A percentile compares a stretch with the other conserved stretches of the same genome.
Conservation (phyloP, 768 basidiomycete genomes). For the Tubosaeta sp. region DNA sequence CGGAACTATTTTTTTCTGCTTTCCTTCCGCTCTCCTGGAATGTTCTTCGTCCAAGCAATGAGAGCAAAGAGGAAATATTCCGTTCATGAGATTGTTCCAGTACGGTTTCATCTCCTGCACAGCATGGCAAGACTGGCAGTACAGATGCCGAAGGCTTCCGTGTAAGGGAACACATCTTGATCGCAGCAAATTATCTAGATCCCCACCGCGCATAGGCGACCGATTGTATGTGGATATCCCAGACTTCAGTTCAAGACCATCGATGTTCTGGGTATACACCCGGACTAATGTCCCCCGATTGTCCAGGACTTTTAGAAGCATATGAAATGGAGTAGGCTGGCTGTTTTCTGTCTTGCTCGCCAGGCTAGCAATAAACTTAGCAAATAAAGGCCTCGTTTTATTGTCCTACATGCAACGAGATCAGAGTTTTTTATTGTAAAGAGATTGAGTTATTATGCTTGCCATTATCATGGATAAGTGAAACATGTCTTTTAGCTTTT, state of each 20-base stretch:
- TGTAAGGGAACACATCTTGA: conserved; percentile 7
- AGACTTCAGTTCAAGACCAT: conserved; percentile 8
- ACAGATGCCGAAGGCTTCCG: conserved; percentile 4
- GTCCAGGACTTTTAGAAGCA: conserved; percentile 7
- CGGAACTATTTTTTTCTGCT: neutral
- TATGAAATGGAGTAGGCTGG: conserved; percentile 8
- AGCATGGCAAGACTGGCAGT: conserved; percentile 5
- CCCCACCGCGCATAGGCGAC: neutral
- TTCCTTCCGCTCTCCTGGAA: neutral
- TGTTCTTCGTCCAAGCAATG: neutral
- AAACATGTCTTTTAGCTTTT: too few species aligned
- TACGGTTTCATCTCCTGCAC: neutral
- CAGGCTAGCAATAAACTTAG: neutral
- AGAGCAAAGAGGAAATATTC: conserved; percentile 4
- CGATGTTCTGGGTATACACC: conserved; percentile 13
- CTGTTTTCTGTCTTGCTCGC: neutral
- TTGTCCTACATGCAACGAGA: neutral
- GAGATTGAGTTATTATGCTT: neutral
- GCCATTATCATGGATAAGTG: neutral
- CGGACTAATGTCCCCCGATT: conserved; percentile 1
- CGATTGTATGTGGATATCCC: conserved; percentile 7
- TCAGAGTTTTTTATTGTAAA: neutral
- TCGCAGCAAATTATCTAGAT: neutral
- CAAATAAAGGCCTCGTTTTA: neutral
- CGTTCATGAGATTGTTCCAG: neutral